Base-by-base conservation (phyloP, 306 rosid species). In the Benincasa hispida region DNA sequence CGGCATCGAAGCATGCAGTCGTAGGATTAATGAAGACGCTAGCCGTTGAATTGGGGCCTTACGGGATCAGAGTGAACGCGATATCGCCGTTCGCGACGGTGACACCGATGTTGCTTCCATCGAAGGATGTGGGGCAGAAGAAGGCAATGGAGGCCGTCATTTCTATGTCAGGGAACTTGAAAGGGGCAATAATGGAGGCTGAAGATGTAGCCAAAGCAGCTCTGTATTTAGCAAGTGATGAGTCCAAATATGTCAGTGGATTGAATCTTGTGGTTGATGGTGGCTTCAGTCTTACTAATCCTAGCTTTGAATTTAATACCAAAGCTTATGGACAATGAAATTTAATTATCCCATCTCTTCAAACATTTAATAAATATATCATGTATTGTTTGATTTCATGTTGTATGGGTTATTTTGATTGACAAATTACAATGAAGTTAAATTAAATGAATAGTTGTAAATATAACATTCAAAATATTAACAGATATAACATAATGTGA, bases 41-140 rank as follows among this genome's bases (percentile, higher is more conserved):
- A 0, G 89, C 89, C 0, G 85, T 85, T 35, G 91, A 89, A 70
- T 83, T 89, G 8, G 91, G 91, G 45, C 57, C n/a, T 0, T 63
- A 28, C 0, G 91, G 91, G 4, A 82, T 87, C n/a, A 70, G 87
- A 39, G 73, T 66, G n/a, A 89, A 89, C 13, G 83, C 82, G 10
- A 80, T 89, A 34, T 84, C 89, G 0, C 91, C 89, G 0, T 85
- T 80, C 13, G 1, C 80, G 18, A 45, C 88, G 35, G 79, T 89
- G 7, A 91, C 92, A 11, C 50, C 51, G 19, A 66, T 66, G 73
- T 1, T 66, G 28, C 19, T 66, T 3, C 73, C 51, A n/a, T 19
- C 73, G 5, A 66, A 4, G 73, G 15, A 66, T 4, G 27, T 1
- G 53, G 73, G 21, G 10, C 30, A 66, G 32, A 66, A 66, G 53